Conservation (phyloP, 495 filamentous ascomycete genomes). For the Talaromyces stipitatus region DNA sequence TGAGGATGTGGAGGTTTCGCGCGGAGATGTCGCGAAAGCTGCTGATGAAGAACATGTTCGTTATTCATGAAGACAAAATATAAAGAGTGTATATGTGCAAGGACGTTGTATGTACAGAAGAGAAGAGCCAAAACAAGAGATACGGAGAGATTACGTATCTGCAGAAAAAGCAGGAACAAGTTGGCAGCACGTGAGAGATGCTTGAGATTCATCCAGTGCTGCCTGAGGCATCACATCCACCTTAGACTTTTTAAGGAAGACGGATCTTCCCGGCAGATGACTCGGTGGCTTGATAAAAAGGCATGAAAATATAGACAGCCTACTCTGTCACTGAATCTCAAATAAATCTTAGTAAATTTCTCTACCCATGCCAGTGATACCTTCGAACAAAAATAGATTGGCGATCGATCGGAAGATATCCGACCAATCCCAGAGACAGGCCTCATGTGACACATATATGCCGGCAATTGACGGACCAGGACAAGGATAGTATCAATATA, state of each 20-base stretch:
- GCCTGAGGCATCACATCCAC: background rate
- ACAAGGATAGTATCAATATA: background rate
- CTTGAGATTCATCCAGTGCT: too few relatives aligned
- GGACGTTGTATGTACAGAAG: background rate
- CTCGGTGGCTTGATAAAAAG: too few relatives aligned
- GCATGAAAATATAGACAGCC: background rate
- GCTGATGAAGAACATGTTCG: slow-evolving; percentile 6
- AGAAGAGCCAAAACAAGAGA: background rate
- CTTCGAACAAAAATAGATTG: background rate
- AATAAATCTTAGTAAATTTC: too few relatives aligned
- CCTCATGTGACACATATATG: background rate
- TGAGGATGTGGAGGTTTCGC: slow-evolving; percentile 42
- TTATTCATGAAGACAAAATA: background rate
- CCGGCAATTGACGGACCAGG: background rate
- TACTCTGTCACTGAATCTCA: too few relatives aligned
- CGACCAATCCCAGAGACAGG: background rate
- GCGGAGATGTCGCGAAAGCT: slow-evolving; percentile 25
- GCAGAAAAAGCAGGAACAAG: too few relatives aligned
- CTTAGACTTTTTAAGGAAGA: too few relatives aligned
- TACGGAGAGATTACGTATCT: background rate
- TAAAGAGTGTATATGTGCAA: background rate
- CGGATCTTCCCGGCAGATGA: background rate
- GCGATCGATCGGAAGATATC: background rate
- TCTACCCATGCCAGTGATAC: too few relatives aligned
- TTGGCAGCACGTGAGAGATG: background rate